phyloP scores from a whole-genome alignment of 1,284 basidiomycete genomes.

The Ustilago trichophora region DNA sequence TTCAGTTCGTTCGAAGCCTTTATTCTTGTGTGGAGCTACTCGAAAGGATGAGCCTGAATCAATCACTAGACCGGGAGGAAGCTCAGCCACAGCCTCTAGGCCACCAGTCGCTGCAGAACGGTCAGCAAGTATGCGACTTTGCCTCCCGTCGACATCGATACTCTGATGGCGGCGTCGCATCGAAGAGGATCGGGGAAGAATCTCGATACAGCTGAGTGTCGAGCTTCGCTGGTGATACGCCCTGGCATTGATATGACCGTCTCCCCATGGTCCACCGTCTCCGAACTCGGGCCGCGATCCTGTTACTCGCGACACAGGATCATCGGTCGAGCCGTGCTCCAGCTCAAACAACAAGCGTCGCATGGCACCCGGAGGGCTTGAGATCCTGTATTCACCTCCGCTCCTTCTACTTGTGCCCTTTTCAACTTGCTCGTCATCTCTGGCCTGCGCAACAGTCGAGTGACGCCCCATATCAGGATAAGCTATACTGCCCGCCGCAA shows the following conservation, averaged over 20 bases:
- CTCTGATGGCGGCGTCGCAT: constrained; percentile 12
- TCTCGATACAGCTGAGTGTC: not conserved
- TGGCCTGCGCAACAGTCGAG: too few species aligned
- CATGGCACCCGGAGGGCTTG: constrained; percentile 14
- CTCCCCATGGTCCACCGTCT: too few species aligned
- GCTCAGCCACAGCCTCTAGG: not conserved
- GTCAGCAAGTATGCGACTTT: not conserved
- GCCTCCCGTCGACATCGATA: constrained; percentile 5
- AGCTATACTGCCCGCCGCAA: too few species aligned
- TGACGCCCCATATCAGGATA: too few species aligned
- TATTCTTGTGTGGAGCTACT: too few species aligned
- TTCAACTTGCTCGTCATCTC: too few species aligned
- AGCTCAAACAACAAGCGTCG: constrained; percentile 11
- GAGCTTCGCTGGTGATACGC: constrained; percentile 3
- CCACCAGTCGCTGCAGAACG: not conserved
- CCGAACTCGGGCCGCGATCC: too few species aligned
- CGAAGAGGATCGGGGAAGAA: constrained; percentile 9
- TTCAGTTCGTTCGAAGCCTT: too few species aligned
- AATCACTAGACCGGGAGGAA: not conserved
- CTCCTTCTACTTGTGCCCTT: too few species aligned
- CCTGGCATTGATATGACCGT: too few species aligned
- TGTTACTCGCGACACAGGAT: not conserved
- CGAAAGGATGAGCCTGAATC: too few species aligned
- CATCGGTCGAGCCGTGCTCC: not conserved
- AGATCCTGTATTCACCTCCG: constrained; percentile 1